Evolutionary conservation across 2,329 filamentous ascomycete genomes (phyloP).

Genomic region (Xylariales sp.): DNA sequence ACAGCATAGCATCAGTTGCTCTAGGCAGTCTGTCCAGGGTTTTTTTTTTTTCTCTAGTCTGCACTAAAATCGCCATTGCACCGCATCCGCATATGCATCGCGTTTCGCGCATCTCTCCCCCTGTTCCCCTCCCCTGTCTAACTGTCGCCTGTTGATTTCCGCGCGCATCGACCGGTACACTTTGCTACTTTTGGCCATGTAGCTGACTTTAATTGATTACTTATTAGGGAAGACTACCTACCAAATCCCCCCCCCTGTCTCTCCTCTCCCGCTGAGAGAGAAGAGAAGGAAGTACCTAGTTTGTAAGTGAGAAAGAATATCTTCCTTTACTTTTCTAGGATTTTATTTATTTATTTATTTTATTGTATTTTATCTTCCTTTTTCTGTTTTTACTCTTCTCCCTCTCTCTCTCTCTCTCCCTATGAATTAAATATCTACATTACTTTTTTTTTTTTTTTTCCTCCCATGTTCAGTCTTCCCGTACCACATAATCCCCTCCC

Average conservation of each 20-base stretch:
- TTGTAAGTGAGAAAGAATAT: no score
- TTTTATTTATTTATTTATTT: not conserved
- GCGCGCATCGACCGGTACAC: slow-evolving; percentile 30
- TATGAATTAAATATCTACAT: no score
- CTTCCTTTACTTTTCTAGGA: not conserved
- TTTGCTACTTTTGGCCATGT: slow-evolving; percentile 16
- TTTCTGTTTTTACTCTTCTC: not conserved
- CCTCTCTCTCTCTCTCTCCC: not conserved
- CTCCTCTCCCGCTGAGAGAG: no score
- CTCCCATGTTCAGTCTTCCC: no score
- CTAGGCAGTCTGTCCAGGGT: not conserved
- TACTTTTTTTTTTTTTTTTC: no score
- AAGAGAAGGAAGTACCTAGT: not conserved
- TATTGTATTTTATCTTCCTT: not conserved
- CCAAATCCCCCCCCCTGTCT: no score
- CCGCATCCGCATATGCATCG: slow-evolving; percentile 35
- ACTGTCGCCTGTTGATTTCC: slow-evolving; percentile 34
- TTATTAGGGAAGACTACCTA: slow-evolving; percentile 5
- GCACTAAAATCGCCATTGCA: slow-evolving; percentile 34
- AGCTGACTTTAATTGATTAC: slow-evolving; percentile 24
- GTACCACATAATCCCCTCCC: no score
- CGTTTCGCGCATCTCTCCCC: slow-evolving; percentile 30
- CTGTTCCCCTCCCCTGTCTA: slow-evolving; percentile 29
- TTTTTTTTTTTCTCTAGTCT: slow-evolving; percentile 12
- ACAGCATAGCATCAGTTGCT: no score